Percentiles rank a stretch among this genome's conserved stretches.
phyloP scores from a whole-genome alignment of 352 stramenopile species.

The Nothophytophthora sp. region DNA sequence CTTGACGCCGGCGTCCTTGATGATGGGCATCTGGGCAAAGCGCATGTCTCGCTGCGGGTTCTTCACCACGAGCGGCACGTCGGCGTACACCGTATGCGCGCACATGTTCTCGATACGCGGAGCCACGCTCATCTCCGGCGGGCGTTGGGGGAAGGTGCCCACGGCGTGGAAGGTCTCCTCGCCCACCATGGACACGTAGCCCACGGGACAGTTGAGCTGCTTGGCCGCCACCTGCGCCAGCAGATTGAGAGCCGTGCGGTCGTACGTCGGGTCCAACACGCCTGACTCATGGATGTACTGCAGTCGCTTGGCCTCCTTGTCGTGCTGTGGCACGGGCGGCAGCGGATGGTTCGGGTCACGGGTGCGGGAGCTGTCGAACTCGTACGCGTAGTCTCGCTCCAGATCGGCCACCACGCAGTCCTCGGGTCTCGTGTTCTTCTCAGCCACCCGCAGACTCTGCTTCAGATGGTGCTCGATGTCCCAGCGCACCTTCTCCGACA shows the following conservation, averaged over 20 bases:
- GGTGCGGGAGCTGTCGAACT: conserved; percentile 23
- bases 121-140: conserved; percentile 3
- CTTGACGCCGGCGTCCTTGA: conserved; percentile 27
- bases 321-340: conserved; percentile 13
- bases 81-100: conserved; percentile 37
- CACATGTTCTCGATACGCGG: conserved; percentile 43
- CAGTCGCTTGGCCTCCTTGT: conserved; percentile 26
- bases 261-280: conserved; percentile 27
- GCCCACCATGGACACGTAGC: conserved; percentile 42
- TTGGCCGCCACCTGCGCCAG: conserved; percentile 33
- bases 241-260: conserved; percentile 33
- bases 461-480: conserved; percentile 41
- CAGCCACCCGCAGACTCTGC: conserved; percentile 28
- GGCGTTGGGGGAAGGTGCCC: conserved; percentile 16
- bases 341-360: conserved; percentile 22
- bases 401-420: conserved; percentile 10
- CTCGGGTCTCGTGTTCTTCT: conserved; percentile 22
- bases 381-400: conserved; percentile 27
- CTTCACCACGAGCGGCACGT: conserved; percentile 42
- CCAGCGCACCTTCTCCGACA: conserved; percentile 29
- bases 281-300: conserved; percentile 24
- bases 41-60: conserved; percentile 46
- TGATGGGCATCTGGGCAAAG: conserved; percentile 35
- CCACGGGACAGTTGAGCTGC: conserved; percentile 35
- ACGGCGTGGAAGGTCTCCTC: conserved; percentile 28